phyloP scores from a whole-genome alignment of 1,139 yeast species.

The Hyphopichia buzzinii region DNA sequence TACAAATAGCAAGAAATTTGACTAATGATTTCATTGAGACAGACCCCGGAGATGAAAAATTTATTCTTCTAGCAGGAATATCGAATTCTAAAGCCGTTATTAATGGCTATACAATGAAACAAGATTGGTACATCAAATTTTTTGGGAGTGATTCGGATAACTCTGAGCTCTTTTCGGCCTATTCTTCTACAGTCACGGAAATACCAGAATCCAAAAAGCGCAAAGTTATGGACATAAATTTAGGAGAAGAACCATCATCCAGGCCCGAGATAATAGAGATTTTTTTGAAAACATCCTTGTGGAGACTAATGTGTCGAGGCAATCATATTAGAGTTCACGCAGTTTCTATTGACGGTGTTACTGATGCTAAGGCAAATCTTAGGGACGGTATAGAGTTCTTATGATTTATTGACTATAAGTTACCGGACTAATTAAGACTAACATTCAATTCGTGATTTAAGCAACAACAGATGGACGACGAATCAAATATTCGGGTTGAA shows the following conservation, averaged over 20 bases:
- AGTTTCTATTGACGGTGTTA: constrained; percentile 30
- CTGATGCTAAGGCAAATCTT: constrained; percentile 21
- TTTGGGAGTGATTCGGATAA: too few species aligned
- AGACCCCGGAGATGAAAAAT: constrained; percentile 15
- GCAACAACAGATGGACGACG: constrained; percentile 7
- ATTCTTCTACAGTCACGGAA: too few species aligned
- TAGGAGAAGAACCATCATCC: constrained; percentile 4
- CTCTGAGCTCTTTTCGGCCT: too few species aligned
- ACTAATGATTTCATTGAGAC: constrained; percentile 20
- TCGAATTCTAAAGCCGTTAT: constrained; percentile 28
- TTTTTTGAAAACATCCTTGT: constrained; percentile 28
- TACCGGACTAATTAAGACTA: background rate
- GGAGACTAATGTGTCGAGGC: constrained; percentile 31
- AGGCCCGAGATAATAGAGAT: constrained; percentile 35
- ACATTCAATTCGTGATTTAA: background rate
- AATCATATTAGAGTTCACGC: constrained; percentile 26
- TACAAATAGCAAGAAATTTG: constrained; percentile 24
- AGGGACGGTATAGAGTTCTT: constrained; percentile 20
- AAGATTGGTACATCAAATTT: constrained; percentile 22
- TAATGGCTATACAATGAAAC: constrained; percentile 37
- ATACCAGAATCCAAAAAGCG: background rate
- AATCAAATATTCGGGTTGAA: constrained; percentile 11
- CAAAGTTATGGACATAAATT: background rate
- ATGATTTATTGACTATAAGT: constrained; percentile 6
- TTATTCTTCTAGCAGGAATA: constrained; percentile 25